Conservation (phyloP, 75 land plant genomes). For the Pinus tabuliformis region DNA sequence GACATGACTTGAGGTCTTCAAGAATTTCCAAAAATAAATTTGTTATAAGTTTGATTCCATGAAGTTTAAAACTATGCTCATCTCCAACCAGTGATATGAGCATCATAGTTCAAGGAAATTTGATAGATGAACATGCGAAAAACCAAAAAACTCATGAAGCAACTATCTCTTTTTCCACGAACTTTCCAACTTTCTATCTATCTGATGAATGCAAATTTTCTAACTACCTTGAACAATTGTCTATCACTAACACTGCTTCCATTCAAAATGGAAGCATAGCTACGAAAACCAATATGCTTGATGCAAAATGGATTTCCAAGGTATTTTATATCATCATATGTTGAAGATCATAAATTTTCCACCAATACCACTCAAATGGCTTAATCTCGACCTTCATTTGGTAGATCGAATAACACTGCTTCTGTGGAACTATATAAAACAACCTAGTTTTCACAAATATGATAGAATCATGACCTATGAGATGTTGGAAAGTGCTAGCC, state of each 20-base stretch:
- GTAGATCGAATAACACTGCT: too few species aligned
- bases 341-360: too few species aligned
- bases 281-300: too few species aligned
- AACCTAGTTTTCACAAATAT: too few species aligned
- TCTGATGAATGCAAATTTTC: background rate
- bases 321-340: too few species aligned
- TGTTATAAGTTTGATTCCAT: background rate
- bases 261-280: too few species aligned
- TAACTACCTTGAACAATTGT: background rate
- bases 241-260: background rate
- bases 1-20: slow-evolving; percentile 6
- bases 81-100: background rate
- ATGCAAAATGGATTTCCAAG: too few species aligned
- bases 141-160: background rate
- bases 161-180: background rate
- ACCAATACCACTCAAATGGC: too few species aligned
- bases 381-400: too few species aligned
- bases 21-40: background rate
- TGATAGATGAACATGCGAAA: background rate
- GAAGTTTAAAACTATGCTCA: background rate
- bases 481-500: too few species aligned
- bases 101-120: background rate
- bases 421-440: too few species aligned
- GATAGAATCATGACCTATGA: too few species aligned
- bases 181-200: background rate